Percentiles rank a stretch among this genome's conserved stretches.
Evolutionary conservation across 768 basidiomycete genomes (phyloP).

Genomic region (Polyporus arcularius): DNA sequence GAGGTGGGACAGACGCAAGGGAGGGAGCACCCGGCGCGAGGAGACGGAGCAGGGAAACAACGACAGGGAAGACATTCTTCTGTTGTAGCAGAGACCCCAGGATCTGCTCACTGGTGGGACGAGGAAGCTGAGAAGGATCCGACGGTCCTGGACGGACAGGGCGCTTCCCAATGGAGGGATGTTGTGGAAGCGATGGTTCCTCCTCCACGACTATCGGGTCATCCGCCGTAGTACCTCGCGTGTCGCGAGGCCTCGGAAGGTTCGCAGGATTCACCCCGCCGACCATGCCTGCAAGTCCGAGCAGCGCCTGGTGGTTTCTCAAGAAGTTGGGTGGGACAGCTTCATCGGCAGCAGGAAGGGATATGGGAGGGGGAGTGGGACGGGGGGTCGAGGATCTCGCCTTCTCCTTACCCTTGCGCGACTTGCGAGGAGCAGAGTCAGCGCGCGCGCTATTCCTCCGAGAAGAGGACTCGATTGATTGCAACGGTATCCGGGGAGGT

Average conservation of each 20-base stretch:
- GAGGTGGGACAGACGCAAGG: constrained; percentile 4
- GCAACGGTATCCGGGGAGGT: background rate
- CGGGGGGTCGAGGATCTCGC: constrained; percentile 42
- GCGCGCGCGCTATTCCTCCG: constrained; percentile 16
- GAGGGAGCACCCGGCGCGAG: constrained; percentile 41
- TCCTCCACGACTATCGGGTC: constrained; percentile 79
- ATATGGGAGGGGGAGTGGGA: constrained; percentile 55
- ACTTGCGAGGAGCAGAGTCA: constrained; percentile 25
- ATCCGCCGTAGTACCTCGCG: constrained; percentile 52
- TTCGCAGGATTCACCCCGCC: constrained; percentile 62
- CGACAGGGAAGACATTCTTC: constrained; percentile 65
- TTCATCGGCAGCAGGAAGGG: constrained; percentile 60
- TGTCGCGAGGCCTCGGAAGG: constrained; percentile 40
- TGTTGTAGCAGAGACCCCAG: constrained; percentile 60
- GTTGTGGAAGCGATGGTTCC: constrained; percentile 27
- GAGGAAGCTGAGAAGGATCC: constrained; percentile 45
- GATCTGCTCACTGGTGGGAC: constrained; percentile 59
- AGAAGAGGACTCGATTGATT: constrained; percentile 1
- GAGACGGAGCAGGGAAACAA: constrained; percentile 62
- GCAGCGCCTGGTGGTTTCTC: constrained; percentile 69
- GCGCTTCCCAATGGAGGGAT: constrained; percentile 29
- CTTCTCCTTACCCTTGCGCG: constrained; percentile 37
- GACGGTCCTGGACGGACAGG: constrained; percentile 31
- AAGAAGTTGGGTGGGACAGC: constrained; percentile 69
- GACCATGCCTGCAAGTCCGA: constrained; percentile 73